Base-by-base conservation (phyloP, 2,329 filamentous ascomycete species). In the Diaporthe sp. region DNA sequence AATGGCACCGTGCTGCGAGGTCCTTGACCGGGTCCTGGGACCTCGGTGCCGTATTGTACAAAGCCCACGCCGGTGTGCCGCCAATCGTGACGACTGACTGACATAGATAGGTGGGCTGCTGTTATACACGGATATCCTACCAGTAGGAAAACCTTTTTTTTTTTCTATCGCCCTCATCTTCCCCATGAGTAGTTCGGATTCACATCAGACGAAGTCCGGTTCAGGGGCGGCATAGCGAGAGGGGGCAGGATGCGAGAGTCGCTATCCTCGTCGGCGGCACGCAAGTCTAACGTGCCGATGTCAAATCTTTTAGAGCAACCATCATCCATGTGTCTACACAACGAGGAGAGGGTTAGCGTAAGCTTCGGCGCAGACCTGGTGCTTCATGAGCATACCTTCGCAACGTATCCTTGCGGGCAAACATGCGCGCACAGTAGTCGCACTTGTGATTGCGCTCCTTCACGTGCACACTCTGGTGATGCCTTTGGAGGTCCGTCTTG, bases 381-480 rank as follows among this genome's bases (percentile, higher is more conserved):
- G 39, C 22, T 67, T 58, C 44, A 58, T 28, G 55, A n/a, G 31
- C 25, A 15, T 85, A 95, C 94, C 95, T 93, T 84, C 92, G 86
- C n/a, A 97, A 87, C 1, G 94, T 97, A 80, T 97, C 95, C 82
- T 95, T 95, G 60, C 95, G 90, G 37, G 94, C 92, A 86, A 97
- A 97, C 57, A 89, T 87, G 72, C 91, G 89, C 44, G 89, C 89
- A 81, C 95, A 97, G 76, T 92, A 92, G 76, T 92, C 88, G 81
- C 95, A 97, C 76, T 87, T 87, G 82, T 92, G 92, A 79, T 92
- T 92, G 73, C 91, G 90, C 77, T 92, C 88, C 84, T 94, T 95
- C 82, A 92, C 88, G 81, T 97, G 95, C 15, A 97, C 94, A 81
- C 88, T 91, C 79, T 90, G 88, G 83, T 90, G 86, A 81, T 93